phyloP scores from a whole-genome alignment of 495 filamentous ascomycete genomes.

The Penicillium roqueforti region DNA sequence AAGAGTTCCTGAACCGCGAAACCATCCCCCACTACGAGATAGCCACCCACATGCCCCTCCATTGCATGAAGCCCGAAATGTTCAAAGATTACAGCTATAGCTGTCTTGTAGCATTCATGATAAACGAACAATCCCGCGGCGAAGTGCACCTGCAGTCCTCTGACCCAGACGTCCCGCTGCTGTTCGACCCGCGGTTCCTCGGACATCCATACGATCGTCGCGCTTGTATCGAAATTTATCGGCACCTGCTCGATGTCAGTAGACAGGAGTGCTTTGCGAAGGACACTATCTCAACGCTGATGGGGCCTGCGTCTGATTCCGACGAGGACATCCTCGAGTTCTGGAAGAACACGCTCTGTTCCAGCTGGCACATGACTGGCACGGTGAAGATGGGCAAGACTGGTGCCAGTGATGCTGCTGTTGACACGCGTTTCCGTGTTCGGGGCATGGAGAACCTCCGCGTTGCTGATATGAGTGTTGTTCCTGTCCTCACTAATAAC shows the following conservation, averaged over 20 bases:
- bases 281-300: conserved; percentile 38
- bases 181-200: conserved; percentile 56
- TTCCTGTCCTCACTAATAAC: conserved; percentile 52
- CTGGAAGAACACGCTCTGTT: conserved; percentile 33
- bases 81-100: conserved; percentile 32
- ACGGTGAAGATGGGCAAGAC: conserved; percentile 58
- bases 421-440: conserved; percentile 54
- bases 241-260: conserved; percentile 42
- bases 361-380: conserved; percentile 55
- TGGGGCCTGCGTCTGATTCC: conserved; percentile 43
- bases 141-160: conserved; percentile 51
- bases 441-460: conserved; percentile 53
- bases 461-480: conserved; percentile 62
- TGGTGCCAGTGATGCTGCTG: conserved; percentile 45
- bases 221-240: conserved; percentile 50
- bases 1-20: conserved; percentile 34
- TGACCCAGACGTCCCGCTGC: conserved; percentile 49
- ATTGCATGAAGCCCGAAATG: conserved; percentile 23
- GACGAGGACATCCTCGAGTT: conserved; percentile 55
- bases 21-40: conserved; percentile 50
- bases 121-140: conserved; percentile 44
- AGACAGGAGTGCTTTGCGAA: conserved; percentile 43
- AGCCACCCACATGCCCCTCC: conserved; percentile 30
- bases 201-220: conserved; percentile 54
- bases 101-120: conserved; percentile 28